phyloP scores from a whole-genome alignment of 2,329 filamentous ascomycete genomes.

The Penicillium sp. region DNA sequence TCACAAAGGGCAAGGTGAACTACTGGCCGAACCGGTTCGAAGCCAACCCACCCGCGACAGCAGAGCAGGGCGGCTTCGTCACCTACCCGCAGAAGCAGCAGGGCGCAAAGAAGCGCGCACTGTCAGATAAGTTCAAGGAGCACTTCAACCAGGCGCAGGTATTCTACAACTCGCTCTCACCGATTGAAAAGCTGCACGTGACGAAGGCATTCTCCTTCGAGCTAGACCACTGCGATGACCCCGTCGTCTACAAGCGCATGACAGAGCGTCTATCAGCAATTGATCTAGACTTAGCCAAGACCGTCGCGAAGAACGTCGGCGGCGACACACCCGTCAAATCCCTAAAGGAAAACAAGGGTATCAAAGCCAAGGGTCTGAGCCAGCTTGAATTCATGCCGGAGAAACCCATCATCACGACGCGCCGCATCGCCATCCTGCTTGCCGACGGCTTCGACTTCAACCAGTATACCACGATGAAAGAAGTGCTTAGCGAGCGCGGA shows the following conservation, averaged over 20 bases:
- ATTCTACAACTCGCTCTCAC: conserved; percentile 40
- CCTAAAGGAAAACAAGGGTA: conserved; percentile 63
- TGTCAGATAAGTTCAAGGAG: conserved; percentile 47
- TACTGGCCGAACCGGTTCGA: conserved; percentile 77
- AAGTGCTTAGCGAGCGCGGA: conserved; percentile 59
- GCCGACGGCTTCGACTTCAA: conserved; percentile 72
- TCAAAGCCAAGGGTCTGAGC: conserved; percentile 60
- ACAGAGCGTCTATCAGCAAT: conserved; percentile 68
- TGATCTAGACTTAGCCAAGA: conserved; percentile 66
- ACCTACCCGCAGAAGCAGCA: conserved; percentile 66
- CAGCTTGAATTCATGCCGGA: conserved; percentile 66
- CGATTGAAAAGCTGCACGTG: conserved; percentile 37
- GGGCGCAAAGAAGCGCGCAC: conserved; percentile 66
- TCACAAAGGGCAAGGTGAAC: conserved; percentile 71
- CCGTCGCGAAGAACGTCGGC: conserved; percentile 71
- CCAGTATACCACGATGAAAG: conserved; percentile 65
- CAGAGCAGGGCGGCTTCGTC: conserved; percentile 65
- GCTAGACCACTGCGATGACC: conserved; percentile 65
- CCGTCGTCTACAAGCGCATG: conserved; percentile 72
- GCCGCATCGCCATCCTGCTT: conserved; percentile 72
- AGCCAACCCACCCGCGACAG: conserved; percentile 61
- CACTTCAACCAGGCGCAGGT: conserved; percentile 40
- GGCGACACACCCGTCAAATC: conserved; percentile 58
- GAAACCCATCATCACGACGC: conserved; percentile 66
- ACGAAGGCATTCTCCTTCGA: conserved; percentile 42